Percentiles rank a stretch among this genome's conserved stretches.
Conservation (phyloP, 805 yeast species). For the Millerozyma acaciae region DNA sequence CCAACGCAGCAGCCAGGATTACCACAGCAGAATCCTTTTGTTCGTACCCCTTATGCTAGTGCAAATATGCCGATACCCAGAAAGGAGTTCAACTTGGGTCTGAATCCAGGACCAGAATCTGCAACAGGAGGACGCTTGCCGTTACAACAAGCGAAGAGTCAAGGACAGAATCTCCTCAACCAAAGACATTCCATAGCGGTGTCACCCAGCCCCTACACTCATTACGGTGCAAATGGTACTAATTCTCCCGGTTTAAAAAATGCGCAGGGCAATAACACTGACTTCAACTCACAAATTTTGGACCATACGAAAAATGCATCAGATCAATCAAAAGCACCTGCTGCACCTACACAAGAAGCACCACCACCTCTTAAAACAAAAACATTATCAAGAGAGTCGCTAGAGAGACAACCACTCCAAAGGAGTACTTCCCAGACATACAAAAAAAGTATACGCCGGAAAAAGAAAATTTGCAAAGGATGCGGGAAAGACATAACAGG, state of each 20-base stretch:
- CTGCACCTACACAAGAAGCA: conserved; percentile 3
- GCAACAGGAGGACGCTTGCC: too few species aligned
- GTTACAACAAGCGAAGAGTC: neutral
- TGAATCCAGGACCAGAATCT: too few species aligned
- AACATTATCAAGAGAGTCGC: conserved; percentile 1
- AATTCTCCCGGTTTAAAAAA: too few species aligned
- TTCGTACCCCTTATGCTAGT: too few species aligned
- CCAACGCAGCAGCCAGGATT: neutral
- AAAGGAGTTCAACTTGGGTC: neutral
- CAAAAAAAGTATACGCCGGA: conserved; percentile 14
- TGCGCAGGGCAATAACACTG: conserved; percentile 3
- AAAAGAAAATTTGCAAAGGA: conserved; percentile 30
- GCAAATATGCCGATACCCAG: neutral
- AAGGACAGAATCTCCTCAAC: conserved; percentile 3
- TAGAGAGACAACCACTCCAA: conserved; percentile 1
- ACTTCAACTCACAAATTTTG: conserved; percentile 2
- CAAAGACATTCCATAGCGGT: conserved; percentile 29
- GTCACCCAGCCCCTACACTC: conserved; percentile 18
- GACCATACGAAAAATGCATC: neutral
- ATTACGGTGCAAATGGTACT: too few species aligned
- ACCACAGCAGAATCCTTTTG: neutral
- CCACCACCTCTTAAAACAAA: conserved; percentile 3
- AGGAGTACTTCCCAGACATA: conserved; percentile 5
- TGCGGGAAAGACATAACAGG: conserved; percentile 44
- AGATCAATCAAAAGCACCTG: conserved; percentile 1